Conservation (phyloP, 2,329 filamentous ascomycete genomes). For the Trichoderma asperellum region DNA sequence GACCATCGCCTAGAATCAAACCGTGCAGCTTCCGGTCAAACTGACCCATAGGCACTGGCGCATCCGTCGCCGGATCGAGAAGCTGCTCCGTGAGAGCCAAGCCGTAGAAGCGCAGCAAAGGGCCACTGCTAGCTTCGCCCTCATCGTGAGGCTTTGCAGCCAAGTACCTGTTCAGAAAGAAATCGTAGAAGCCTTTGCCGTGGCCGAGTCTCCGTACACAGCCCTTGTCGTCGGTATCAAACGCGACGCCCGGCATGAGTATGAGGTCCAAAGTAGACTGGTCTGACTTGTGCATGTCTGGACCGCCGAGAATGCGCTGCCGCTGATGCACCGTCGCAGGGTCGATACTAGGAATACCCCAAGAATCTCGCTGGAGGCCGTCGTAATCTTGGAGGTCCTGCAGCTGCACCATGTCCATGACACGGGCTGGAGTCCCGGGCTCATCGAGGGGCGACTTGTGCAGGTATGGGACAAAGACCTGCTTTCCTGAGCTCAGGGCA, state of each 20-base stretch:
- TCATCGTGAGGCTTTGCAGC: slow-evolving; percentile 41
- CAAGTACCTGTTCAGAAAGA: slow-evolving; percentile 78
- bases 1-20: slow-evolving; percentile 72
- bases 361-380: slow-evolving; percentile 74
- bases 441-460: slow-evolving; percentile 60
- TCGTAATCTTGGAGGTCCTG: slow-evolving; percentile 76
- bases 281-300: slow-evolving; percentile 50
- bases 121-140: slow-evolving; percentile 31
- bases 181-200: slow-evolving; percentile 96
- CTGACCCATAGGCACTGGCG: slow-evolving; percentile 72
- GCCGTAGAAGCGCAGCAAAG: slow-evolving; percentile 65
- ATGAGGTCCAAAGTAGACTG: slow-evolving; percentile 74
- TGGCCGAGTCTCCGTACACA: slow-evolving; percentile 80
- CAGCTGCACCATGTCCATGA: slow-evolving; percentile 96
- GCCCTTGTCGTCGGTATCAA: slow-evolving; percentile 65
- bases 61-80: slow-evolving; percentile 59
- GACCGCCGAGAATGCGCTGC: slow-evolving; percentile 72
- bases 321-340: slow-evolving; percentile 66
- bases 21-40: slow-evolving; percentile 83
- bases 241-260: slow-evolving; percentile 90
- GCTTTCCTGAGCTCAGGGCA: slow-evolving; percentile 76
- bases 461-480: slow-evolving; percentile 90
- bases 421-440: slow-evolving; percentile 59
- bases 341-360: slow-evolving; percentile 91
- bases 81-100: slow-evolving; percentile 87